Conservation (phyloP, 768 basidiomycete species). For the Boletellus sp. region DNA sequence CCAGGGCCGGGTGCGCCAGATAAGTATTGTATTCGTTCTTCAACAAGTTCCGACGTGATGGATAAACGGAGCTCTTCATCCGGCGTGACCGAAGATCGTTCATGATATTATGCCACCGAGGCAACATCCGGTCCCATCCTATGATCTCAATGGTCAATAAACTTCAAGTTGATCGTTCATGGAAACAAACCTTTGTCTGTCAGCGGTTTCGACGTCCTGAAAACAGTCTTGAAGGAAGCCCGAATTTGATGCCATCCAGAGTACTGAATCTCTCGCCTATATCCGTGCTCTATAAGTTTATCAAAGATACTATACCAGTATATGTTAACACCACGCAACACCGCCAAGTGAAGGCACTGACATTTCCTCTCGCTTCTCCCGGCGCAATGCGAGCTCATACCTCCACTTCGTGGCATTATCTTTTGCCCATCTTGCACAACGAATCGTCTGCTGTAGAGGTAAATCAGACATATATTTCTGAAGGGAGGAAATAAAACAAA, state of each 20-base stretch:
- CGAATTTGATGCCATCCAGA: not conserved
- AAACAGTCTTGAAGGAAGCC: not conserved
- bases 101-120: not conserved
- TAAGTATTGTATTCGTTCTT: not conserved
- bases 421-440: not conserved
- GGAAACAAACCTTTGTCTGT: slow-evolving; percentile 6
- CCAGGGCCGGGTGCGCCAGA: not conserved
- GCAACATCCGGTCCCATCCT: slow-evolving; percentile 15
- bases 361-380: not conserved
- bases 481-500: not conserved
- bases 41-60: slow-evolving; percentile 1
- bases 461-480: not conserved
- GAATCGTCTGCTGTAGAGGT: not conserved
- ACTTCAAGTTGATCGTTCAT: not conserved
- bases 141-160: not conserved
- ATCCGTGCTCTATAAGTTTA: slow-evolving; percentile 6
- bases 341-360: not conserved
- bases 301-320: slow-evolving; percentile 4
- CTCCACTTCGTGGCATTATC: not conserved
- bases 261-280: not conserved
- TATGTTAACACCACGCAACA: not conserved
- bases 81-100: not conserved
- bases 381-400: not conserved
- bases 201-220: slow-evolving; percentile 2
- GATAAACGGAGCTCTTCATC: not conserved